Evolutionary conservation across 768 basidiomycete genomes (phyloP).

Genomic region (Naganishia randhawae): DNA sequence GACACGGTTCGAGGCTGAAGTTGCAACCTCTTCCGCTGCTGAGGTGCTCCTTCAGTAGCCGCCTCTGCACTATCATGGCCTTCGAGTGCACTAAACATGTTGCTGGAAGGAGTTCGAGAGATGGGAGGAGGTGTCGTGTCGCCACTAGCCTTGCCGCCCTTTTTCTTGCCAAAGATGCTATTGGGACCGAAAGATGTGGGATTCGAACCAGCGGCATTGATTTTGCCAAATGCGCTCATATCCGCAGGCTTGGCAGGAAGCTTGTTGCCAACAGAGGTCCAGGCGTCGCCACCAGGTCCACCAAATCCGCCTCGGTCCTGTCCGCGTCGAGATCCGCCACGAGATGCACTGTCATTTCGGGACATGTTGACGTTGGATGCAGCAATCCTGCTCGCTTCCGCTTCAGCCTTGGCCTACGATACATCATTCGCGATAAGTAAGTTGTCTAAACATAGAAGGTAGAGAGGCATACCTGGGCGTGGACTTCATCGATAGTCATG

Average conservation of each 20-base stretch:
- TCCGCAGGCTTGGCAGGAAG: slow-evolving; percentile 74
- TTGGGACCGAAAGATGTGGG: slow-evolving; percentile 73
- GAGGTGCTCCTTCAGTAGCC: slow-evolving; percentile 54
- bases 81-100: slow-evolving; percentile 84
- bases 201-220: slow-evolving; percentile 53
- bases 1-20: slow-evolving; percentile 72
- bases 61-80: slow-evolving; percentile 56
- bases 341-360: slow-evolving; percentile 72
- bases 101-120: slow-evolving; percentile 73
- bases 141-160: slow-evolving; percentile 57
- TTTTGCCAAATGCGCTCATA: slow-evolving; percentile 81
- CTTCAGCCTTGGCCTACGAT: slow-evolving; percentile 26
- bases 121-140: slow-evolving; percentile 62
- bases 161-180: slow-evolving; percentile 75
- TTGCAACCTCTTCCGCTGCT: slow-evolving; percentile 66
- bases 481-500: slow-evolving; percentile 80
- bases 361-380: slow-evolving; percentile 59
- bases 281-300: slow-evolving; percentile 72
- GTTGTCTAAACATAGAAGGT: not conserved
- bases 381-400: slow-evolving; percentile 57
- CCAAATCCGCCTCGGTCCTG: slow-evolving; percentile 58
- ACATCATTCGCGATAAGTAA: not conserved
- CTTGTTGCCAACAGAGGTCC: slow-evolving; percentile 66
- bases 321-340: slow-evolving; percentile 84
- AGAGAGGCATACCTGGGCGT: slow-evolving; percentile 65